Evolutionary conservation across 2,329 filamentous ascomycete genomes (phyloP).

Genomic region (Arthrobotrys iridis): DNA sequence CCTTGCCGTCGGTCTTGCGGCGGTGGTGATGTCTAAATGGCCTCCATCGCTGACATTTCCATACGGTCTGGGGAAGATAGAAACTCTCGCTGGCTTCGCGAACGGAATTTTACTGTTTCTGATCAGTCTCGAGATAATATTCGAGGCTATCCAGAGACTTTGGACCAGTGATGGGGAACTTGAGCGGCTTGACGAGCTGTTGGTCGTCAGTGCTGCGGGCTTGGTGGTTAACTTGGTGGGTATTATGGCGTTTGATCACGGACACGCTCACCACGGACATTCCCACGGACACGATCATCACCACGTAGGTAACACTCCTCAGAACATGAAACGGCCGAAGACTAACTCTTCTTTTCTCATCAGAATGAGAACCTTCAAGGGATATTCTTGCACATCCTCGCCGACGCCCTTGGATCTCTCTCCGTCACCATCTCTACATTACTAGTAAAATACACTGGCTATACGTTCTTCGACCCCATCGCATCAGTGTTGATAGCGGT

Average conservation of each 20-base stretch:
- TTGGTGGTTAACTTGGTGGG: conserved; percentile 91
- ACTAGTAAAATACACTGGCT: conserved; percentile 85
- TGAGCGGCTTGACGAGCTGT: conserved; percentile 82
- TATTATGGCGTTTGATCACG: conserved; percentile 80
- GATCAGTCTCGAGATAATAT: conserved; percentile 94
- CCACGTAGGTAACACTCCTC: conserved; percentile 61
- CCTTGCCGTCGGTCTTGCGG: conserved; percentile 86
- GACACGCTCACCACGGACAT: conserved; percentile 65
- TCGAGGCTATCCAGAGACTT: conserved; percentile 89
- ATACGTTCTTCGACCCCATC: conserved; percentile 93
- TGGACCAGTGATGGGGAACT: conserved; percentile 80
- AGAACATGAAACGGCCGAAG: too few relatives aligned
- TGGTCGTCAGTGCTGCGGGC: conserved; percentile 86
- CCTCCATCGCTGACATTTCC: conserved; percentile 87
- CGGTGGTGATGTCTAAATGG: conserved; percentile 96
- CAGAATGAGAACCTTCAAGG: conserved; percentile 98
- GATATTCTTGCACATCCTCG: conserved; percentile 94
- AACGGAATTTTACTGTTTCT: conserved; percentile 96
- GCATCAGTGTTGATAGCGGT: conserved; percentile 93
- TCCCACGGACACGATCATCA: conserved; percentile 69
- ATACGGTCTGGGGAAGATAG: conserved; percentile 95
- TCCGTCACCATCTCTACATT: conserved; percentile 93
- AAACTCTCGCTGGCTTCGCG: conserved; percentile 93
- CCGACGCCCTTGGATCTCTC: conserved; percentile 91
- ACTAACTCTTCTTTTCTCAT: too few relatives aligned